A percentile compares a stretch with the other conserved stretches of the same genome.
phyloP scores from a whole-genome alignment of 2,329 filamentous ascomycete genomes.

The Aspergillus chevalieri region DNA sequence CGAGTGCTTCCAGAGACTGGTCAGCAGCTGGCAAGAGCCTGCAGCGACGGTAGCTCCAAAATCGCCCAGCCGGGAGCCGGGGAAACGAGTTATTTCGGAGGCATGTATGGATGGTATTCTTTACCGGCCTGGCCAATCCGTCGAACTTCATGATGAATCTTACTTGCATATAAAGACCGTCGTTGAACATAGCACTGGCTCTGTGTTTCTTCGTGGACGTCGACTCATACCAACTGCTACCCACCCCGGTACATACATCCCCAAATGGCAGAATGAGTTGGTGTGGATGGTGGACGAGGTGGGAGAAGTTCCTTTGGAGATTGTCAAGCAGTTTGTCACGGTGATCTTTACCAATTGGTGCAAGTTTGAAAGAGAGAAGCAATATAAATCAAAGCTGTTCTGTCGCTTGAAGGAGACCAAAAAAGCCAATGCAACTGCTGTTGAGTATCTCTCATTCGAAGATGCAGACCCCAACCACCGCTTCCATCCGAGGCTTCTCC shows the following conservation, averaged over 20 bases:
- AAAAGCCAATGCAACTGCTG: slow-evolving; percentile 16
- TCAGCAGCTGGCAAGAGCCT: slow-evolving; percentile 5
- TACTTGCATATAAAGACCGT: slow-evolving; percentile 40
- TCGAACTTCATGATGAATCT: slow-evolving; percentile 33
- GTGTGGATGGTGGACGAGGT: slow-evolving; percentile 36
- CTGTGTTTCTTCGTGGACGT: slow-evolving; percentile 34
- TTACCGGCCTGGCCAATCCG: slow-evolving; percentile 23
- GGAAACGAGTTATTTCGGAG: slow-evolving; percentile 9
- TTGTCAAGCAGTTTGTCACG: slow-evolving; percentile 37
- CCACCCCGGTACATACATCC: slow-evolving; percentile 28
- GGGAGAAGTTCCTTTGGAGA: slow-evolving; percentile 35
- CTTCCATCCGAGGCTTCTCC: slow-evolving; percentile 13
- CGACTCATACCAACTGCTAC: slow-evolving; percentile 28
- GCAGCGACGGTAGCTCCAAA: not conserved
- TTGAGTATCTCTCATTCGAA: slow-evolving; percentile 23
- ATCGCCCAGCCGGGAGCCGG: not conserved
- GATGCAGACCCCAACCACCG: slow-evolving; percentile 25
- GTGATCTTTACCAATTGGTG: slow-evolving; percentile 53
- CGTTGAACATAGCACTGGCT: slow-evolving; percentile 14
- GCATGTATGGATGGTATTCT: slow-evolving; percentile 14
- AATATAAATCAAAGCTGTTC: slow-evolving; percentile 24
- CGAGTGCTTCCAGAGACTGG: slow-evolving; percentile 15
- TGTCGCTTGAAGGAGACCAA: slow-evolving; percentile 27
- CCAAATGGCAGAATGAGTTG: slow-evolving; percentile 40
- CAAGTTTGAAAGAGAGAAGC: slow-evolving; percentile 18